Evolutionary conservation across 106 monocot genomes (phyloP), one percentile per base, ranked within the genome.

Genomic region (Platanthera zijinensis): DNA sequence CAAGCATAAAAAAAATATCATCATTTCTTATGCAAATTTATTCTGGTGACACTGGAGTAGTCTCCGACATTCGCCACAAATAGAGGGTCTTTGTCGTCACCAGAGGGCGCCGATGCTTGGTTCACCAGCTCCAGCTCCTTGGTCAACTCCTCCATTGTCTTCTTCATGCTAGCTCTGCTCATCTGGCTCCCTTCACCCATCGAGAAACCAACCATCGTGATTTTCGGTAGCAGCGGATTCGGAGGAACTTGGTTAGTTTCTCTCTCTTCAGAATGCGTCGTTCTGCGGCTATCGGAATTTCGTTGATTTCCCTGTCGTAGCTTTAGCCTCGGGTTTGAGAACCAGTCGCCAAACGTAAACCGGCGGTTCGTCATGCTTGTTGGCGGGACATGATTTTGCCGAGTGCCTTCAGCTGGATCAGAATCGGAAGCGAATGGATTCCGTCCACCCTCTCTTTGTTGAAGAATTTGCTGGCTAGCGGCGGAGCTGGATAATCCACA

Each of bases 61-160:
- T 90, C 94, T 10, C 94, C 96, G 1, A 99, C 94, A 78, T 99
- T 99, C 17, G 94, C 97, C 8, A 94, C 84, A 78, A 99, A 99
- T 12, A 94, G 74, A 57, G 97, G 97, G 73, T 99, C 89, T 57
- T 79, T 92, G 19, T 87, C 91, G 70, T 89, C 83, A 53, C 49
- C 75, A 2, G 66, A 45, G 57, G 79, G 77, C 14, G 71, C 39
- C 10, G 69, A 77, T 62, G 52, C 78, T 19, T 85, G 85, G 53
- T 50, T 78, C 47, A 84, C 75, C 73, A 90, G 85, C 74, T 94
- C 90, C 52, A 99, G 73, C 50, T 94, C 97, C 76, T 85, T 83
- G 14, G 94, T 94, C 74, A 99, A 71, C 10, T 86, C 82, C 5
- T 88, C 94, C 90, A 99, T 92, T 39, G 86, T 90, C 76, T 87